Percentiles rank a stretch among this genome's conserved stretches.
These are phyloP conservation scores for Knoxdaviesia proteae DNA, from an alignment of 2,329 filamentous ascomycete genomes.

Conservation along the genomic window DNA sequence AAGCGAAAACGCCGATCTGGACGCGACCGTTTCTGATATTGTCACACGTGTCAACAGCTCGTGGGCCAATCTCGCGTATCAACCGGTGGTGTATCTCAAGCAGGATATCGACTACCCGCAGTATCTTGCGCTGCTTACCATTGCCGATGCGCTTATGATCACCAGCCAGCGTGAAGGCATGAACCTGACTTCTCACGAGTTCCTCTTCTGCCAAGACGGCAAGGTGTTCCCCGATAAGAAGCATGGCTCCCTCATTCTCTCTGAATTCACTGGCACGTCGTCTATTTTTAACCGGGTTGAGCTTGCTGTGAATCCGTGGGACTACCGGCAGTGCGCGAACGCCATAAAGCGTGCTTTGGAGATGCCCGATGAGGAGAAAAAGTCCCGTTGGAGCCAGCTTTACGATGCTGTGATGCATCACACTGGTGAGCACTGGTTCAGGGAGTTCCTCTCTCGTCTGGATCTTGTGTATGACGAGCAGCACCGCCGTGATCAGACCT, in stretches of 20 bases:
- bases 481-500: slow-evolving; percentile 62
- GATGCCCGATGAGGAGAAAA: slow-evolving; percentile 57
- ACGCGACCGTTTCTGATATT: slow-evolving; percentile 79
- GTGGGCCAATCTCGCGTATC: slow-evolving; percentile 77
- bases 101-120: slow-evolving; percentile 87
- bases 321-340: slow-evolving; percentile 71
- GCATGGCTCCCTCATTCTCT: slow-evolving; percentile 74
- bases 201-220: slow-evolving; percentile 81
- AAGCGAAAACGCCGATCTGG: slow-evolving; percentile 70
- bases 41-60: slow-evolving; percentile 84
- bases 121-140: slow-evolving; percentile 75
- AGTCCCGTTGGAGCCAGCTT: slow-evolving; percentile 51
- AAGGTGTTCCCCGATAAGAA: slow-evolving; percentile 48
- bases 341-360: slow-evolving; percentile 69
- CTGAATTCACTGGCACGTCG: slow-evolving; percentile 84
- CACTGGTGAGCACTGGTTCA: slow-evolving; percentile 73
- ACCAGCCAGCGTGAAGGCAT: slow-evolving; percentile 91
- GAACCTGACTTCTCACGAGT: slow-evolving; percentile 92
- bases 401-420: slow-evolving; percentile 56
- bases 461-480: slow-evolving; percentile 66
- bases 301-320: slow-evolving; percentile 84
- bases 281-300: slow-evolving; percentile 66
- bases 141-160: slow-evolving; percentile 84
- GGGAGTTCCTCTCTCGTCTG: slow-evolving; percentile 50
- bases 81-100: slow-evolving; percentile 81